These are phyloP conservation scores for Urochloa ruziziensis DNA, from an alignment of 176 grass and related monocot species.

Conservation along the genomic window DNA sequence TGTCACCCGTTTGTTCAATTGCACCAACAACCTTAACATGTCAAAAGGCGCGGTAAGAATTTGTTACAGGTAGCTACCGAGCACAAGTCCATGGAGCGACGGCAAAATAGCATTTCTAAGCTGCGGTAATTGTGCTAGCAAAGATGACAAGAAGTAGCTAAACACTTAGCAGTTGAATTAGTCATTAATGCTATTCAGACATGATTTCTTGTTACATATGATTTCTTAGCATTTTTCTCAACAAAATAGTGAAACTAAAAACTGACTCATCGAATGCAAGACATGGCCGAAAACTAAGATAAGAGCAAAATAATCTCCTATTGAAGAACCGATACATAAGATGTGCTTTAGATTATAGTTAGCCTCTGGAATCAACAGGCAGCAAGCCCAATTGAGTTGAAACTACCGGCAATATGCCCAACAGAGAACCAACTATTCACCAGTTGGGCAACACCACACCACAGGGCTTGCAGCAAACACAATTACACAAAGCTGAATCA, in stretches of 20 bases:
- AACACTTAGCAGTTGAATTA: not conserved
- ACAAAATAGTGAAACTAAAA: not conserved
- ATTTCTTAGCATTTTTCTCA: not conserved
- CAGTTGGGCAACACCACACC: no score
- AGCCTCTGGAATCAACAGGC: not conserved
- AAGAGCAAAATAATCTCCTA: not conserved
- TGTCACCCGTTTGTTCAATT: constrained; percentile 65
- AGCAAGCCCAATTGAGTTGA: not conserved
- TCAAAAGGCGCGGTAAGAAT: constrained; percentile 13
- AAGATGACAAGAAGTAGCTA: not conserved
- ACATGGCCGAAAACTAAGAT: no score
- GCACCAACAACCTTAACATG: constrained; percentile 79
- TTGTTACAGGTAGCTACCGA: not conserved
- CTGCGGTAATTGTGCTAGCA: not conserved
- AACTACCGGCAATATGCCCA: not conserved
- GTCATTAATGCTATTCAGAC: not conserved
- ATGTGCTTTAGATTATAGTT: not conserved
- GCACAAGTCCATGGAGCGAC: not conserved
- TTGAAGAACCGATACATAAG: constrained; percentile 7
- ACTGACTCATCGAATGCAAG: constrained; percentile 6
- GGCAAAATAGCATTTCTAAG: not conserved
- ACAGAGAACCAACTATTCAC: not conserved
- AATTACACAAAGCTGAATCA: not conserved
- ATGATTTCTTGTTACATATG: not conserved
- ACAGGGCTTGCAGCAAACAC: not conserved